These are phyloP conservation scores for Asterella californica DNA, from an alignment of 225 moss, liverwort and hornwort species.

Conservation along the genomic window DNA sequence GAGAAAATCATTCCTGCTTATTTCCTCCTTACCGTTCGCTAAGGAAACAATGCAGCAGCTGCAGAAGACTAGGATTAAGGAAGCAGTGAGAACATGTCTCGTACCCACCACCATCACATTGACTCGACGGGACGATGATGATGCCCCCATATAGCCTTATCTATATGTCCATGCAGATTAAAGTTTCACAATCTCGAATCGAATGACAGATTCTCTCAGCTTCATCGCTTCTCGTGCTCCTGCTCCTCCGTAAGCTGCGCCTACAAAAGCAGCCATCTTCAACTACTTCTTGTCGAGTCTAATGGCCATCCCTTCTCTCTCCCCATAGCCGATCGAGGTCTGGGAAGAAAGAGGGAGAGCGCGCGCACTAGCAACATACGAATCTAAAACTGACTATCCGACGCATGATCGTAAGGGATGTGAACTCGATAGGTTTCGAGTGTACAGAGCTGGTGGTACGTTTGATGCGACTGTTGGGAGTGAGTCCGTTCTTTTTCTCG, in stretches of 20 bases:
- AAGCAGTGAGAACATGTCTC: neutral
- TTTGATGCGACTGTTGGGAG: neutral
- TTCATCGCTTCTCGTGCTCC: neutral
- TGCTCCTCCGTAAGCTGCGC: neutral
- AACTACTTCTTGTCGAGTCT: too few species aligned
- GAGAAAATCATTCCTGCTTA: neutral
- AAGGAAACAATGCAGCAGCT: neutral
- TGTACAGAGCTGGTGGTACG: too few species aligned
- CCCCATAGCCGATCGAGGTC: neutral
- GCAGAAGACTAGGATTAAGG: neutral
- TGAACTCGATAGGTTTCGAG: too few species aligned
- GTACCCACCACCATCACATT: neutral
- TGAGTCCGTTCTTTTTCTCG: neutral
- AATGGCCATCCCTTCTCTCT: too few species aligned
- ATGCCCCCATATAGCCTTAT: neutral
- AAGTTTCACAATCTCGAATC: too few species aligned
- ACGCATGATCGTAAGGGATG: too few species aligned
- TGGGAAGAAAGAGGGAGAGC: too few species aligned
- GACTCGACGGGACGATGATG: neutral
- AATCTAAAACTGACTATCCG: too few species aligned
- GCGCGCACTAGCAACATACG: neutral
- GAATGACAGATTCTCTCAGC: neutral
- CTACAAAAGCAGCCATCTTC: neutral
- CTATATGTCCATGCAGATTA: neutral
- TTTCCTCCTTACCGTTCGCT: neutral